A percentile compares a stretch with the other conserved stretches of the same genome.
Conservation (phyloP, 2,329 filamentous ascomycete genomes). For the Nemania serpens region DNA sequence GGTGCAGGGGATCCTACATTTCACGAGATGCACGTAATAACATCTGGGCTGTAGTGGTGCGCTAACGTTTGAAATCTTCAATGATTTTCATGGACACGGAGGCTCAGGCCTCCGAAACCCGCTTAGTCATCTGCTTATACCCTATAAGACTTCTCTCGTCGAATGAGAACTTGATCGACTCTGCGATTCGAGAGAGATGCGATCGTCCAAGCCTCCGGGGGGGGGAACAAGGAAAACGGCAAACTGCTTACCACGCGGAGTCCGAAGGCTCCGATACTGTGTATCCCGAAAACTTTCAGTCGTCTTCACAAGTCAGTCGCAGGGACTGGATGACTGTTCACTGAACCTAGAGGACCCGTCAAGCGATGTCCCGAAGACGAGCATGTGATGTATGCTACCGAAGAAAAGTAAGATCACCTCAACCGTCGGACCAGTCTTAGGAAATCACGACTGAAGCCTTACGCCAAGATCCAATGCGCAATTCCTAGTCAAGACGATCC, state of each 20-base stretch:
- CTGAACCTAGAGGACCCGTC: too few species aligned
- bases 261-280: conserved; percentile 6
- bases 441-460: too few species aligned
- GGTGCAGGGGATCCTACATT: too few species aligned
- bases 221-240: too few species aligned
- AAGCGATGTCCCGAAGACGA: conserved; percentile 14
- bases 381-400: conserved; percentile 22
- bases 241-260: neutral
- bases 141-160: neutral
- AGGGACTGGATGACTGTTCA: too few species aligned
- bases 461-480: conserved; percentile 9
- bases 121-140: neutral
- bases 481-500: conserved; percentile 1
- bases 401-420: conserved; percentile 5
- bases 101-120: neutral
- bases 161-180: neutral
- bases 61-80: neutral
- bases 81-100: neutral
- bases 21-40: too few species aligned
- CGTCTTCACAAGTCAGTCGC: too few species aligned
- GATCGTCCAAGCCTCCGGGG: too few species aligned
- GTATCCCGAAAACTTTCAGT: neutral
- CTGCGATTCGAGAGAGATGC: too few species aligned
- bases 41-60: neutral
- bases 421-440: too few species aligned